These are phyloP conservation scores for Mucor ambiguus DNA, from an alignment of 371 early-diverging fungal species.

Conservation along the genomic window DNA sequence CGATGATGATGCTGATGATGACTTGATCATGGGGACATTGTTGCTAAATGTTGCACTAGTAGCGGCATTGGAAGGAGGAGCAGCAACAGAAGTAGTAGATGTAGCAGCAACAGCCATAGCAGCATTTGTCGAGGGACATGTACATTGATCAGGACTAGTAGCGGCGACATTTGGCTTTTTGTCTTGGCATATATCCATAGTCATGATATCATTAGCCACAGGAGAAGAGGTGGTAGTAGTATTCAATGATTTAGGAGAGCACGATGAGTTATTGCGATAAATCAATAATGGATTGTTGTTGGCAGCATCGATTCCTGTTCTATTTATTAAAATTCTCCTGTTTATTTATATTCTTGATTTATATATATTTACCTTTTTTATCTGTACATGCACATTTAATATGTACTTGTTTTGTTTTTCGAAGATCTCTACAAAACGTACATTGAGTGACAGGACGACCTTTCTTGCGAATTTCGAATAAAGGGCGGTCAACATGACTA, in stretches of 20 bases:
- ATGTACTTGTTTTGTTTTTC: conserved; percentile 76
- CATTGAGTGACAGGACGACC: conserved; percentile 85
- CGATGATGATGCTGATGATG: not conserved
- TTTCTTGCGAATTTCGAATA: conserved; percentile 74
- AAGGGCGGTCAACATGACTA: conserved; percentile 63
- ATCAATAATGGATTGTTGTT: conserved; percentile 19
- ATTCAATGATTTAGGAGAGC: not conserved
- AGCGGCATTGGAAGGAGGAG: conserved; percentile 5
- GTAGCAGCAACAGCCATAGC: not conserved
- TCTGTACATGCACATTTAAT: conserved; percentile 75
- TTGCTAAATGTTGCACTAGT: not conserved
- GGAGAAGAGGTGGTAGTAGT: not conserved
- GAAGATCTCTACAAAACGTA: conserved; percentile 71
- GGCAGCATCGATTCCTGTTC: not conserved
- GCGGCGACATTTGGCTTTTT: conserved; percentile 8
- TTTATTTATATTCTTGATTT: conserved; percentile 4
- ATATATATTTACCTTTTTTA: conserved; percentile 33
- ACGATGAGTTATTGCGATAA: conserved; percentile 15
- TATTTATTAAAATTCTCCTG: not conserved
- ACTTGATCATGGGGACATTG: conserved; percentile 7
- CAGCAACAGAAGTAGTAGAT: not conserved
- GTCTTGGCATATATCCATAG: conserved; percentile 16
- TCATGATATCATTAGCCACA: conserved; percentile 7
- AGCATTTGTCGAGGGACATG: conserved; percentile 13
- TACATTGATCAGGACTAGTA: conserved; percentile 8